phyloP scores from a whole-genome alignment of 768 basidiomycete genomes.

The Mycena latifolia region DNA sequence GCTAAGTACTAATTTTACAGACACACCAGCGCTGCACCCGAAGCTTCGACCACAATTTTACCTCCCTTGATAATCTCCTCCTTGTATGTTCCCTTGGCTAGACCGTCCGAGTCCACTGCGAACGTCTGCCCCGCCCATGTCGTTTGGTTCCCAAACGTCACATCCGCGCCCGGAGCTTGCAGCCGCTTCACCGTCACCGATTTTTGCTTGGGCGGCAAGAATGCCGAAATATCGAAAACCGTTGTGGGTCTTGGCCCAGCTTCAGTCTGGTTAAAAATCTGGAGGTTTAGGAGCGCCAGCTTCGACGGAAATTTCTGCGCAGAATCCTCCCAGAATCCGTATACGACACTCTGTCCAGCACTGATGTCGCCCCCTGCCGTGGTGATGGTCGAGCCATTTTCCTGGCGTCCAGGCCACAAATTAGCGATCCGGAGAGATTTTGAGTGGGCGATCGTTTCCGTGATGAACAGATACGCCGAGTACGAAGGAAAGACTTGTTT shows the following conservation, averaged over 20 bases:
- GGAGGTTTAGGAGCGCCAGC: conserved; percentile 61
- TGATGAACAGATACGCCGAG: conserved; percentile 62
- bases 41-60: conserved; percentile 50
- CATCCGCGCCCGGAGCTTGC: conserved; percentile 62
- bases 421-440: conserved; percentile 59
- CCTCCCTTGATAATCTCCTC: conserved; percentile 54
- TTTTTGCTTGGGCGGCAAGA: conserved; percentile 43
- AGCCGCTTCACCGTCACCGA: conserved; percentile 54
- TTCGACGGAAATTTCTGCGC: conserved; percentile 54
- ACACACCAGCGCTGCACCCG: conserved; percentile 51
- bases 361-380: conserved; percentile 61
- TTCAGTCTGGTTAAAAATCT: conserved; percentile 65
- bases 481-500: conserved; percentile 67
- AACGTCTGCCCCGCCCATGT: conserved; percentile 66
- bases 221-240: conserved; percentile 61
- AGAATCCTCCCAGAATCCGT: conserved; percentile 62
- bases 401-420: conserved; percentile 64
- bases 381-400: conserved; percentile 65
- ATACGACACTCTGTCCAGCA: conserved; percentile 62
- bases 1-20: conserved; percentile 38
- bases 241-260: conserved; percentile 52
- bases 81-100: conserved; percentile 50
- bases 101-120: conserved; percentile 47
- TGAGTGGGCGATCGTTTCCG: conserved; percentile 61
- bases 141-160: conserved; percentile 56